These are phyloP conservation scores for Suhomyces atakaporum DNA, from an alignment of 1,139 yeast species.

Conservation along the genomic window DNA sequence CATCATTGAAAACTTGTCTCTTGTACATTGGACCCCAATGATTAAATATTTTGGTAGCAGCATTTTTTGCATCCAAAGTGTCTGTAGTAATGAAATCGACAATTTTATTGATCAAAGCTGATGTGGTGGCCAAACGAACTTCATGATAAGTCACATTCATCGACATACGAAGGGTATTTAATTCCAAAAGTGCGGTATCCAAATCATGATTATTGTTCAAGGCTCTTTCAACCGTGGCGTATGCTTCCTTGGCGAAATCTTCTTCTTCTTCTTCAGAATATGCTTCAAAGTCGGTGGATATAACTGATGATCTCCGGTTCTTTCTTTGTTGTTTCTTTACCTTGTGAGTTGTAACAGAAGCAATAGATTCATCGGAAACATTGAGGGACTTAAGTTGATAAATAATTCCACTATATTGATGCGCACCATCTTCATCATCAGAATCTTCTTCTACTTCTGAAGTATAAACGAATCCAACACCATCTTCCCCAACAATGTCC, in stretches of 20 bases:
- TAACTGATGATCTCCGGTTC: conserved; percentile 39
- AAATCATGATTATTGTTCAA: conserved; percentile 88
- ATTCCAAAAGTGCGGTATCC: conserved; percentile 88
- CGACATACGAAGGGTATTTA: conserved; percentile 94
- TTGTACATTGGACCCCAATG: conserved; percentile 80
- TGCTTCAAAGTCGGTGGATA: conserved; percentile 45
- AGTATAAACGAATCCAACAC: conserved; percentile 59
- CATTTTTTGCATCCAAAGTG: conserved; percentile 73
- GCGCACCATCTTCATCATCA: conserved; percentile 35
- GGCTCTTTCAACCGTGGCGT: conserved; percentile 91
- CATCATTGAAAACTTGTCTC: conserved; percentile 78
- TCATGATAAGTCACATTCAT: conserved; percentile 95
- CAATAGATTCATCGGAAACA: conserved; percentile 79
- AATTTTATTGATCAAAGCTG: conserved; percentile 69
- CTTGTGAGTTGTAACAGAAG: conserved; percentile 54
- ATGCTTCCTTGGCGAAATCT: conserved; percentile 82
- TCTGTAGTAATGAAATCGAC: conserved; percentile 73
- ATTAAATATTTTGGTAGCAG: conserved; percentile 69
- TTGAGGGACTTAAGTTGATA: conserved; percentile 66
- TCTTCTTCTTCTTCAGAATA: conserved; percentile 56
- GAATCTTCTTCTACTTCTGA: conserved; percentile 45
- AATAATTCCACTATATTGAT: conserved; percentile 42
- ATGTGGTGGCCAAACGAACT: conserved; percentile 78
- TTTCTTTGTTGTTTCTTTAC: conserved; percentile 30
- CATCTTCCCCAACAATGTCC: conserved; percentile 58